These are phyloP conservation scores for Brassica balearica DNA, from an alignment of 441 rosid species.

Conservation along the genomic window DNA sequence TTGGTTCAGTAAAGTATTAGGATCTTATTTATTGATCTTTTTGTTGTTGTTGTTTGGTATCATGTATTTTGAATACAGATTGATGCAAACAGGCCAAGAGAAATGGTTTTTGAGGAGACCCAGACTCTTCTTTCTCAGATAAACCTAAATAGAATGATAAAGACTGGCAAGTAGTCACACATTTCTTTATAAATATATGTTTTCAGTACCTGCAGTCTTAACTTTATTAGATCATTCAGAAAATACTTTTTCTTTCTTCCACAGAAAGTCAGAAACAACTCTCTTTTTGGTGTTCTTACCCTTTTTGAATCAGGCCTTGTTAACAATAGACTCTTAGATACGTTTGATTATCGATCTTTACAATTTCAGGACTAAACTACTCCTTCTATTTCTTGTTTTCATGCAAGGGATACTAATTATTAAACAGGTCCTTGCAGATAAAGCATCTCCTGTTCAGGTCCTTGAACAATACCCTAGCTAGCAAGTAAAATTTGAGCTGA, in stretches of 20 bases:
- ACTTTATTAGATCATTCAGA: neutral
- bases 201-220: constrained; percentile 5
- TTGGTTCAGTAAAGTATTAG: constrained; percentile 1
- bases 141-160: constrained; percentile 51
- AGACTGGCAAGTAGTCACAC: constrained; percentile 55
- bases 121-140: constrained; percentile 65
- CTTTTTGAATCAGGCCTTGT: neutral
- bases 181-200: constrained; percentile 32
- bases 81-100: constrained; percentile 81
- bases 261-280: neutral
- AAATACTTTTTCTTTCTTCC: constrained; percentile 7
- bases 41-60: too few relatives aligned
- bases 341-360: neutral
- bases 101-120: constrained; percentile 64
- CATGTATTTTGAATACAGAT: constrained; percentile 61
- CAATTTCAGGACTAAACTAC: constrained; percentile 5
- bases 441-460: constrained; percentile 61
- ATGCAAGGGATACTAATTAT: constrained; percentile 50
- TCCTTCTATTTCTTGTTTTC: constrained; percentile 14
- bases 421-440: constrained; percentile 46
- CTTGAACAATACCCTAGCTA: constrained; percentile 12
- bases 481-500: constrained; percentile 24
- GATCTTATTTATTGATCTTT: neutral
- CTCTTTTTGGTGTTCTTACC: neutral
- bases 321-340: neutral